Evolutionary conservation across 169 alveolate species (phyloP).

Genomic region (Eimeria acervulina): DNA sequence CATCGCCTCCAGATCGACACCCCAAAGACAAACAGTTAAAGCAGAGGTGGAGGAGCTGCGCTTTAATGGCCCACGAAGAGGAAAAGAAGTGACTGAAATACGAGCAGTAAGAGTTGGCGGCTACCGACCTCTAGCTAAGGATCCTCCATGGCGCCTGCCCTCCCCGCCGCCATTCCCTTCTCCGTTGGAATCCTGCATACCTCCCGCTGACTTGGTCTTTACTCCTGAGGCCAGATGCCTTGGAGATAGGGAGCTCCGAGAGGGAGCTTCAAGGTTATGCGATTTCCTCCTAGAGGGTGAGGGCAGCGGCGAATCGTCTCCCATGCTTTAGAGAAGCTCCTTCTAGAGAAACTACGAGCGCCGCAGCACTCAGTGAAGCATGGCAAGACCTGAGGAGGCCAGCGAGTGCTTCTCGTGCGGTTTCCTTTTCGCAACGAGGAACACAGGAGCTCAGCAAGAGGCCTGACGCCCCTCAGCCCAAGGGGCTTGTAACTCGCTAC

Average conservation of each 20-base stretch:
- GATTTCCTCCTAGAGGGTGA: neutral
- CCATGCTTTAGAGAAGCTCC: neutral
- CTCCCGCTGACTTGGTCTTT: neutral
- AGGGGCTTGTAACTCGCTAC: neutral
- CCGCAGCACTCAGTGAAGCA: neutral
- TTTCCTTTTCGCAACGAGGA: neutral
- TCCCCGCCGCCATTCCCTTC: constrained; percentile 5
- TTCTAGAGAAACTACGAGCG: neutral
- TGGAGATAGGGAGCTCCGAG: neutral
- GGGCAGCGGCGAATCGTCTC: neutral
- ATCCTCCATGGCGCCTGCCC: neutral
- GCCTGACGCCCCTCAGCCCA: neutral
- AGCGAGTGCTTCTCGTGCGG: neutral
- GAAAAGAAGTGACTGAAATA: neutral
- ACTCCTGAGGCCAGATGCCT: neutral
- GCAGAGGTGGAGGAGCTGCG: neutral
- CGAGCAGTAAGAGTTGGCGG: neutral
- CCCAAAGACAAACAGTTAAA: neutral
- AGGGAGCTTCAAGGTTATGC: neutral
- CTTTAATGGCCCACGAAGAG: neutral
- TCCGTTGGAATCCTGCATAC: neutral
- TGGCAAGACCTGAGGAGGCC: neutral
- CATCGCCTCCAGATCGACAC: neutral
- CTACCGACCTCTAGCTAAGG: neutral
- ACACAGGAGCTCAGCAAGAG: neutral